These are phyloP conservation scores for Xylaria sp. DNA, from an alignment of 2,329 filamentous ascomycete species.

Conservation along the genomic window DNA sequence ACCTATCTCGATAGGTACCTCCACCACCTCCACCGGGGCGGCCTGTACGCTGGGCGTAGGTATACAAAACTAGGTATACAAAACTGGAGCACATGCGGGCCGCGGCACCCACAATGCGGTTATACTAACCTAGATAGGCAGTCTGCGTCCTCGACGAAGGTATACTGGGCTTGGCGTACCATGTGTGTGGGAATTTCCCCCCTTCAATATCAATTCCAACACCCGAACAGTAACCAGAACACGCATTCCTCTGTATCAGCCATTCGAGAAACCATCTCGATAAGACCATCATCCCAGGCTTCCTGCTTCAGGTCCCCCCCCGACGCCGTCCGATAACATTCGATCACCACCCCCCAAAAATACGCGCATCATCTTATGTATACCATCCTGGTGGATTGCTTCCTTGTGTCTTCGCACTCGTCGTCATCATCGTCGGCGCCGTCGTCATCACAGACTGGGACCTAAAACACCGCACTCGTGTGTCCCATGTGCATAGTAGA, in stretches of 20 bases:
- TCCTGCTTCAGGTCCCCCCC: conserved; percentile 23
- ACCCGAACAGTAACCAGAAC: conserved; percentile 13
- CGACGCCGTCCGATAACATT: conserved; percentile 28
- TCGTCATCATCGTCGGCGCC: background rate
- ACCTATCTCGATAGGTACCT: background rate
- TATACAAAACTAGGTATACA: background rate
- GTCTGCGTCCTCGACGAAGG: background rate
- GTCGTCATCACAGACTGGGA: conserved; percentile 5
- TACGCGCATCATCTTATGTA: conserved; percentile 14
- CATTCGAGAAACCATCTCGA: conserved; percentile 12
- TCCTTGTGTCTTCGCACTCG: conserved; percentile 4
- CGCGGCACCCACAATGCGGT: conserved; percentile 6
- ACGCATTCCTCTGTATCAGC: conserved; percentile 26
- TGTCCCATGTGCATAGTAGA: background rate
- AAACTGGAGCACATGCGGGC: conserved; percentile 8
- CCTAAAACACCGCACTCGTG: conserved; percentile 4
- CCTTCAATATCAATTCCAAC: conserved; percentile 27
- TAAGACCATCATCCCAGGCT: conserved; percentile 9
- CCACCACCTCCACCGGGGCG: too few species aligned
- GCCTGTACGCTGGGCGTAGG: background rate
- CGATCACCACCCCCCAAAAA: conserved; percentile 17
- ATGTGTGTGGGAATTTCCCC: conserved; percentile 26
- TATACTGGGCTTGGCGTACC: conserved; percentile 20
- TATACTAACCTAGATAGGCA: conserved; percentile 14
- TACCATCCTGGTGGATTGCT: conserved; percentile 20